These are phyloP conservation scores for Sarcodon aspratus DNA, from an alignment of 768 basidiomycete genomes.

Conservation along the genomic window DNA sequence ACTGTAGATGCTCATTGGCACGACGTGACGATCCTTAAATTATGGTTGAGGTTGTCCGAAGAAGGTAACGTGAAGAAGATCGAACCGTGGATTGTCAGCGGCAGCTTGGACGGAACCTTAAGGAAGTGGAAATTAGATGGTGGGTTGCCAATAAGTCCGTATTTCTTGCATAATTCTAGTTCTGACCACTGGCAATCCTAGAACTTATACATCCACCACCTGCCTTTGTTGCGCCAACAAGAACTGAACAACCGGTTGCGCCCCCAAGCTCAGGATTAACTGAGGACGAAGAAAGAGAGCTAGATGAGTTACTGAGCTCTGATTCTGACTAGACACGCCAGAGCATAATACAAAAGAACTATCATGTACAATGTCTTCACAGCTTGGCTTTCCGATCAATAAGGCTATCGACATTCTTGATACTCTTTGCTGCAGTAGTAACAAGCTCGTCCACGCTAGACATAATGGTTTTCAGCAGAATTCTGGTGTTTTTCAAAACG, in stretches of 20 bases:
- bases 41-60: constrained; percentile 52
- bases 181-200: not conserved
- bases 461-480: constrained; percentile 4
- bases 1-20: constrained; percentile 85
- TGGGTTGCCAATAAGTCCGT: constrained; percentile 14
- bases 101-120: constrained; percentile 80
- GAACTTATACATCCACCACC: constrained; percentile 4
- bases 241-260: constrained; percentile 9
- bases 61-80: constrained; percentile 34
- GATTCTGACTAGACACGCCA: constrained; percentile 7
- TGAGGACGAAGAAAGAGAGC: constrained; percentile 83
- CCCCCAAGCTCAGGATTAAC: constrained; percentile 35
- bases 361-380: constrained; percentile 12
- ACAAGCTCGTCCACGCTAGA: constrained; percentile 76
- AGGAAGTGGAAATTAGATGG: constrained; percentile 72
- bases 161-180: not conserved
- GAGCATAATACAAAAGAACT: too few relatives aligned
- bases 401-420: constrained; percentile 32
- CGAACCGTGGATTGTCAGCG: constrained; percentile 77
- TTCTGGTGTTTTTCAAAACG: constrained; percentile 1
- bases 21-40: constrained; percentile 65
- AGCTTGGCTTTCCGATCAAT: constrained; percentile 40
- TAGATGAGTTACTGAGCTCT: constrained; percentile 64
- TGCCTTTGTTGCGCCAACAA: constrained; percentile 1
- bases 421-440: constrained; percentile 46